Evolutionary conservation across 352 stramenopile genomes (phyloP).

Genomic region (Phytophthora litchii): DNA sequence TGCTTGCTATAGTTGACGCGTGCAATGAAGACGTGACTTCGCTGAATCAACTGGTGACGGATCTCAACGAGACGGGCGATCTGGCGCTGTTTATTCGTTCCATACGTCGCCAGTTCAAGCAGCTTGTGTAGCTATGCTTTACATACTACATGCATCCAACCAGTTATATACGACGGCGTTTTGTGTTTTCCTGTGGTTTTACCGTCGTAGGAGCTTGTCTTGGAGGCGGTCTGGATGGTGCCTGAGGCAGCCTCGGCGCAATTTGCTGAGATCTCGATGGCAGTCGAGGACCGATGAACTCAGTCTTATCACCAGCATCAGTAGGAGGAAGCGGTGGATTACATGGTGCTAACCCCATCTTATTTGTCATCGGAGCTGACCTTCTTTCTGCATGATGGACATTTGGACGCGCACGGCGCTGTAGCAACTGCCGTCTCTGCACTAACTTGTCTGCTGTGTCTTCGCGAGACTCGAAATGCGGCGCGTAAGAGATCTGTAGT

Average conservation of each 20-base stretch:
- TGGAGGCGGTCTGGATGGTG: constrained; percentile 2
- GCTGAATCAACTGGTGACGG: constrained; percentile 53
- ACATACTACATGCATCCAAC: constrained; percentile 12
- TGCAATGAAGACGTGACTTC: constrained; percentile 60
- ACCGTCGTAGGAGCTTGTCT: constrained; percentile 1
- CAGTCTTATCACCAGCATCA: constrained; percentile 7
- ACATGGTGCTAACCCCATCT: constrained; percentile 1
- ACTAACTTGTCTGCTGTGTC: constrained; percentile 72
- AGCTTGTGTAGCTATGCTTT: constrained; percentile 44
- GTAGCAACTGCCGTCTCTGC: constrained; percentile 61
- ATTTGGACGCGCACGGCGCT: constrained; percentile 32
- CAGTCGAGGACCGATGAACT: constrained; percentile 59
- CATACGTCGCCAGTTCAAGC: constrained; percentile 83
- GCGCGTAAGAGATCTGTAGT: constrained; percentile 66
- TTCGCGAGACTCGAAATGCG: constrained; percentile 57
- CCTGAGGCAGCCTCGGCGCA: background rate
- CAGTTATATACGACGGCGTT: constrained; percentile 53
- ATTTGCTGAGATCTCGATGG: constrained; percentile 18
- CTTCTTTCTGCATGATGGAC: background rate
- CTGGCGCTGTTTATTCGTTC: constrained; percentile 78
- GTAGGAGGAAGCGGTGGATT: constrained; percentile 11
- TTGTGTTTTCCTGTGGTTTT: constrained; percentile 27
- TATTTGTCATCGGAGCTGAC: background rate
- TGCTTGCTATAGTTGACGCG: constrained; percentile 54
- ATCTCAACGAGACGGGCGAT: constrained; percentile 71